Conservation (phyloP, 129 eudicot species). For the Erigeron canadensis region DNA sequence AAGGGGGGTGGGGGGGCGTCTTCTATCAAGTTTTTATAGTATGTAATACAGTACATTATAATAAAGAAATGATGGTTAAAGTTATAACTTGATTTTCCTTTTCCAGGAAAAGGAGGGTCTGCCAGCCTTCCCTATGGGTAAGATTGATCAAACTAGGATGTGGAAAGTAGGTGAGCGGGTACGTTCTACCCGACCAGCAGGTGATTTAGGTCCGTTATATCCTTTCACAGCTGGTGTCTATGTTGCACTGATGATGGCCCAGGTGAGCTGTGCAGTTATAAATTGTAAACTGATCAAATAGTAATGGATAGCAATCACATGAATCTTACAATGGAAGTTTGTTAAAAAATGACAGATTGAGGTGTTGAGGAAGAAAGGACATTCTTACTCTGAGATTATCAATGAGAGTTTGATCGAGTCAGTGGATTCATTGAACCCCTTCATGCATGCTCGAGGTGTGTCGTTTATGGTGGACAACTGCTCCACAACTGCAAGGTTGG, state of each 20-base stretch:
- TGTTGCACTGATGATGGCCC: constrained; percentile 99
- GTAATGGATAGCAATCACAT: neutral
- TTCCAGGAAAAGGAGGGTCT: constrained; percentile 91
- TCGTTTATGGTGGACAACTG: constrained; percentile 99
- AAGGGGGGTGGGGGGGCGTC: no score
- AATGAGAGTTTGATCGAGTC: constrained; percentile 95
- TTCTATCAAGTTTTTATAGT: no score
- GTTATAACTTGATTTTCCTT: neutral
- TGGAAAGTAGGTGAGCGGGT: constrained; percentile 96
- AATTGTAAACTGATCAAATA: neutral
- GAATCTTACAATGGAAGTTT: neutral
- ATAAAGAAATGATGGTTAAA: neutral
- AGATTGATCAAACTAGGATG: constrained; percentile 94
- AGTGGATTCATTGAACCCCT: constrained; percentile 92
- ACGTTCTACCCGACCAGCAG: constrained; percentile 72
- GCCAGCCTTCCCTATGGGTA: constrained; percentile 99
- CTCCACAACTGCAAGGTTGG: constrained; percentile 88
- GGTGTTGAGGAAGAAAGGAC: constrained; percentile 97
- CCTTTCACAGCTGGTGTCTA: constrained; percentile 99
- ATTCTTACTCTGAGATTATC: constrained; percentile 89
- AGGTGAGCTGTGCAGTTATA: constrained; percentile 44
- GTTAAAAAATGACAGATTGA: constrained; percentile 54
- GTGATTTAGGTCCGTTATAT: constrained; percentile 87
- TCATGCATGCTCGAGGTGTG: constrained; percentile 98
- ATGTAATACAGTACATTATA: no score